A percentile compares a stretch with the other conserved stretches of the same genome.
These are phyloP conservation scores for Selaginella moellendorffii DNA, from an alignment of 75 land plant genomes.

Conservation along the genomic window DNA sequence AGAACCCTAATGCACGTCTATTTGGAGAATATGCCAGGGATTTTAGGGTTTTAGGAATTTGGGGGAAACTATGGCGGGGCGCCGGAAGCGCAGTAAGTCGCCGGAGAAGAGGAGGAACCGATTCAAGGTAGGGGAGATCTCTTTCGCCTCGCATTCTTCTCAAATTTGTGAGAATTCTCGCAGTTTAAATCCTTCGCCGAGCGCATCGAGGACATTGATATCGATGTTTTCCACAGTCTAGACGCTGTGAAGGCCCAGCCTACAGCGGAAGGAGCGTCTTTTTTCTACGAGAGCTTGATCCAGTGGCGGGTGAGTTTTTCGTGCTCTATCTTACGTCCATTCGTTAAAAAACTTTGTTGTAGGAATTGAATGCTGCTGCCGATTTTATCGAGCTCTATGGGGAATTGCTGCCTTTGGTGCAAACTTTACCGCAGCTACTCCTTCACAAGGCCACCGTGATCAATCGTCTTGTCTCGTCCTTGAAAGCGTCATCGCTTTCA, in stretches of 20 bases:
- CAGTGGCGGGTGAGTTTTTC: slow-evolving; percentile 54
- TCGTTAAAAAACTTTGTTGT: too few species aligned
- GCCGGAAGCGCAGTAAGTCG: too few species aligned
- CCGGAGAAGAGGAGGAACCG: not conserved
- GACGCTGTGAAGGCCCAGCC: slow-evolving; percentile 61
- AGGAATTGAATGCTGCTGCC: slow-evolving; percentile 87
- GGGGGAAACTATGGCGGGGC: too few species aligned
- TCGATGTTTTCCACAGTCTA: slow-evolving; percentile 66
- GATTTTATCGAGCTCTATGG: slow-evolving; percentile 74
- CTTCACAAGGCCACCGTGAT: slow-evolving; percentile 64
- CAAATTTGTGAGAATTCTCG: not conserved
- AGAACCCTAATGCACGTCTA: too few species aligned
- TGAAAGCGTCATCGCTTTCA: slow-evolving; percentile 51
- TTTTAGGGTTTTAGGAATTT: too few species aligned
- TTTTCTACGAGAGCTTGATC: slow-evolving; percentile 55
- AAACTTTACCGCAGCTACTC: slow-evolving; percentile 69
- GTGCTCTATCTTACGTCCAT: not conserved
- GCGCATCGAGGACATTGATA: slow-evolving; percentile 54
- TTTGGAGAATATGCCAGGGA: too few species aligned
- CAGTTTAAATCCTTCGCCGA: slow-evolving; percentile 74
- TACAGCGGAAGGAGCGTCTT: slow-evolving; percentile 48
- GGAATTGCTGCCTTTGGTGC: slow-evolving; percentile 64
- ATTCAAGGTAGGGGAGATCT: not conserved
- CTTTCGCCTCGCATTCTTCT: not conserved
- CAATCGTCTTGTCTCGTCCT: slow-evolving; percentile 38